phyloP scores from a whole-genome alignment of 23 red algal species.

The Gracilaria caudata region DNA sequence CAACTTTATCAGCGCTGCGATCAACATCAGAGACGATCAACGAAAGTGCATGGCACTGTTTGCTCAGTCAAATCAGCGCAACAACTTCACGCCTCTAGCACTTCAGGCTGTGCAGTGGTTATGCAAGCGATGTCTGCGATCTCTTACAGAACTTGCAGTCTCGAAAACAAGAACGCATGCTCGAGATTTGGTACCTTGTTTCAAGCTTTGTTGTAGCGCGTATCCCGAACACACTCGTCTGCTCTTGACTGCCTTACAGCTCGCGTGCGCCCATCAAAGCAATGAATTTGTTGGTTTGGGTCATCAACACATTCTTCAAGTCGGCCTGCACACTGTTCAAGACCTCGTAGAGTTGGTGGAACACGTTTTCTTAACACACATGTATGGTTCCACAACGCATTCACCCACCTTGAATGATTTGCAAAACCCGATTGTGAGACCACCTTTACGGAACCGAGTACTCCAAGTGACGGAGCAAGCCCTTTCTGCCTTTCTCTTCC shows the following conservation, averaged over 20 bases:
- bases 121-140: constrained; percentile 47
- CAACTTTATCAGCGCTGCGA: background rate
- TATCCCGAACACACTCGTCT: constrained; percentile 22
- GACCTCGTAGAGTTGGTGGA: constrained; percentile 49
- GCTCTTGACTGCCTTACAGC: constrained; percentile 34
- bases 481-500: background rate
- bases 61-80: no score
- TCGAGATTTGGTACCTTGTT: constrained; percentile 63
- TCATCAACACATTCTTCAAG: constrained; percentile 14
- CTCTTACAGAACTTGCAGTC: constrained; percentile 39
- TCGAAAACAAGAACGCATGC: constrained; percentile 15
- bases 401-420: background rate
- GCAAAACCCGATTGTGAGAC: background rate
- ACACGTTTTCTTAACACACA: constrained; percentile 37
- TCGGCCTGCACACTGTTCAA: constrained; percentile 19
- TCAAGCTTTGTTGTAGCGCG: background rate
- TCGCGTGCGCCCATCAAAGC: constrained; percentile 32
- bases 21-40: constrained; percentile 47
- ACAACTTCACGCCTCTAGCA: background rate
- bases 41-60: constrained; percentile 1
- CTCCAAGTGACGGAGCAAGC: background rate
- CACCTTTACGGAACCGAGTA: background rate
- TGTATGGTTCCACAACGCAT: background rate
- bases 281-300: constrained; percentile 38
- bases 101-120: constrained; percentile 47